Conservation (phyloP, 345 rosid genomes). For the Sisymbrium altissimum region DNA sequence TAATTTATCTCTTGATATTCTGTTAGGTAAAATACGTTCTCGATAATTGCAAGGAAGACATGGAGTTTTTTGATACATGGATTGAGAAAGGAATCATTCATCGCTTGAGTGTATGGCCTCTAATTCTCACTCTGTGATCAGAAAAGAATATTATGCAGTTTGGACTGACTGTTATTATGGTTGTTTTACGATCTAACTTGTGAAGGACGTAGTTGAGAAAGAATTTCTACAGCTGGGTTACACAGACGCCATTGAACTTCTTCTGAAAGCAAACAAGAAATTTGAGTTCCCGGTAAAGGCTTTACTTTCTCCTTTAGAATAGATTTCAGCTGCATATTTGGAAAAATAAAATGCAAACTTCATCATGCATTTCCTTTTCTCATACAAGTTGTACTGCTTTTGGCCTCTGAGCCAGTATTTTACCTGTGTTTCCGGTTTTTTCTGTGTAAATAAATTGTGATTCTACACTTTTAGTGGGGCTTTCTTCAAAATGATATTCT, state of each 20-base stretch:
- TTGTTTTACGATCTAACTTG: neutral
- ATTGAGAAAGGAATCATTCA: constrained; percentile 91
- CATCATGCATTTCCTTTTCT: neutral
- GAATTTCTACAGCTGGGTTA: constrained; percentile 86
- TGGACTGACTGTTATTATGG: constrained; percentile 5
- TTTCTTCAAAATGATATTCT: neutral
- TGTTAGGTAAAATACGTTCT: constrained; percentile 78
- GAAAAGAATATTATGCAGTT: neutral
- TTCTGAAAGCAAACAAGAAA: constrained; percentile 69
- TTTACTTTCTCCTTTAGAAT: neutral
- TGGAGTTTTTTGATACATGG: constrained; percentile 97
- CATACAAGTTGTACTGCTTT: neutral
- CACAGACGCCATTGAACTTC: constrained; percentile 86
- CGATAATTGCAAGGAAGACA: constrained; percentile 95
- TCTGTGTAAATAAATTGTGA: neutral
- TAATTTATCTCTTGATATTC: constrained; percentile 5
- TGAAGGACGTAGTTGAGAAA: constrained; percentile 82
- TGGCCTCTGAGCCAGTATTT: neutral
- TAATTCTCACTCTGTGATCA: constrained; percentile 26
- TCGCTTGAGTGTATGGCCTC: constrained; percentile 75
- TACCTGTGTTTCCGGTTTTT: neutral
- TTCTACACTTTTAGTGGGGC: neutral
- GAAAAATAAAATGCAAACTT: neutral
- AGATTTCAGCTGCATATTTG: neutral
- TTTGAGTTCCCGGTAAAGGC: constrained; percentile 83